Evolutionary conservation across 208 protist species (phyloP).

Genomic region (Wallacemonas sp.): DNA sequence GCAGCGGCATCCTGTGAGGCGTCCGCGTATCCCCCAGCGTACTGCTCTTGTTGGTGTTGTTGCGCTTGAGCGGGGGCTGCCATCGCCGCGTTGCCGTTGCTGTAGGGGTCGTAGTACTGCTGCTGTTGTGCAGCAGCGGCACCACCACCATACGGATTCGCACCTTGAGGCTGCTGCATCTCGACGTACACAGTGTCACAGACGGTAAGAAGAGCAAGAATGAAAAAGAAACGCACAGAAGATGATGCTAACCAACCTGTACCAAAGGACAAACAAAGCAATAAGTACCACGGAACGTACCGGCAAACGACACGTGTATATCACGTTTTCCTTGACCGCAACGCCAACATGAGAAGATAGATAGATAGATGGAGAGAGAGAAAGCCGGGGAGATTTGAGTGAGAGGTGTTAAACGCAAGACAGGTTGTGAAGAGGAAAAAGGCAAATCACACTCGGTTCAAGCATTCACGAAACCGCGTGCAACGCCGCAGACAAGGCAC

Average conservation of each 20-base stretch:
- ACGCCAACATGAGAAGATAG: no score
- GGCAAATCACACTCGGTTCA: no score
- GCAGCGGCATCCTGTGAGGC: neutral
- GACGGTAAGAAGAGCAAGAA: neutral
- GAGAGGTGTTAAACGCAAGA: no score
- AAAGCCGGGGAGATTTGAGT: no score
- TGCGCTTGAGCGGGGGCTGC: conserved; percentile 17
- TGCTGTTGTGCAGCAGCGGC: conserved; percentile 6
- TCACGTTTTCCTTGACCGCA: no score
- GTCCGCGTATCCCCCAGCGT: neutral
- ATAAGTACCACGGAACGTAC: no score
- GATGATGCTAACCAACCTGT: neutral
- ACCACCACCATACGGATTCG: conserved; percentile 1
- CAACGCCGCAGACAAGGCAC: no score
- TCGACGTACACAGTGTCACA: neutral
- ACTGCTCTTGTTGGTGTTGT: conserved; percentile 28
- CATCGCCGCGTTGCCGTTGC: conserved; percentile 22
- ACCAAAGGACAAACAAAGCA: no score
- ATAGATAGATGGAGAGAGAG: no score
- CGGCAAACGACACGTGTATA: no score
- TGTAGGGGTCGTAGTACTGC: conserved; percentile 28
- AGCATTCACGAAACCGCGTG: no score
- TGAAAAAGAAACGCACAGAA: neutral
- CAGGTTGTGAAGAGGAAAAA: no score
- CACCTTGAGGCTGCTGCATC: conserved; percentile 8